A percentile compares a stretch with the other conserved stretches of the same genome.
Conservation (phyloP, 345 rosid species). For the Eucalyptus regnans region DNA sequence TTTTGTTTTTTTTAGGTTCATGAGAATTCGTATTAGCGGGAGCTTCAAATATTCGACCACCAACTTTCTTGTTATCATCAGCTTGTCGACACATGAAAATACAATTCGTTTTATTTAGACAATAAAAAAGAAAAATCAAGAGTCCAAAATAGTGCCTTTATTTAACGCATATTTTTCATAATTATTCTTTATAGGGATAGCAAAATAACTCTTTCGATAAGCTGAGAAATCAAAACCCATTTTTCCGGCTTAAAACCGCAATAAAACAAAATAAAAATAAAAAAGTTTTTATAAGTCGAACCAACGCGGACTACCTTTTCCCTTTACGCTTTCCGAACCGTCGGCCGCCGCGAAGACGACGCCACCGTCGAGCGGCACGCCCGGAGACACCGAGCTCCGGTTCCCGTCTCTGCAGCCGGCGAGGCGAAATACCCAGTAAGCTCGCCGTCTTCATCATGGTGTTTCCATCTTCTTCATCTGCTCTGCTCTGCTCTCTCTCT, state of each 20-base stretch:
- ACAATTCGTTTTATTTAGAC: neutral
- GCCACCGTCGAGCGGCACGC: neutral
- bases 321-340: neutral
- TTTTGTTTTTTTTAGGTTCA: too few relatives aligned
- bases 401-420: neutral
- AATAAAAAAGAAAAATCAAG: neutral
- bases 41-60: neutral
- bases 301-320: fast-evolving
- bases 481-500: neutral
- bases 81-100: fast-evolving
- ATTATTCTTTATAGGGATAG: neutral
- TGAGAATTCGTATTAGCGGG: too few relatives aligned
- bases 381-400: neutral
- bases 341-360: neutral
- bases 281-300: neutral
- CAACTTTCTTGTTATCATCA: neutral
- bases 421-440: neutral
- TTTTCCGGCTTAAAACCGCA: neutral
- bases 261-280: neutral
- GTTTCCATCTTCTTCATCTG: neutral
- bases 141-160: neutral
- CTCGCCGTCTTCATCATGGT: neutral
- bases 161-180: neutral
- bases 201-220: neutral
- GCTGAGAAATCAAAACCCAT: neutral